Evolutionary conservation across 129 eudicot genomes (phyloP), one percentile per base, ranked within the genome.

Genomic region (Ambrosia trifida): DNA sequence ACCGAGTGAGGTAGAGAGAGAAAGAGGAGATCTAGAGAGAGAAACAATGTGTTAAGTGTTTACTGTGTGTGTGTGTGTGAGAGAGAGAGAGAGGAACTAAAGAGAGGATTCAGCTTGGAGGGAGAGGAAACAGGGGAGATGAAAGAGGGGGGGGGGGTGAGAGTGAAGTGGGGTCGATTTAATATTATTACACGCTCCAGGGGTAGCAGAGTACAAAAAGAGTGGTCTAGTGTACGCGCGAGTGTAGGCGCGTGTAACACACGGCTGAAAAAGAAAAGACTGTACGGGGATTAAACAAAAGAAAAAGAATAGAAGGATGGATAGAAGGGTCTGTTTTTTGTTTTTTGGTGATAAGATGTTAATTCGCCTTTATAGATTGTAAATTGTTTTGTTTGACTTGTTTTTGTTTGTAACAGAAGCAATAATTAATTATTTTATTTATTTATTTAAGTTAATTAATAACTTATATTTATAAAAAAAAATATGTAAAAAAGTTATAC

Each of bases 131-230:
- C 77, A 44, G 77, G 68, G 73, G 79, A 72, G 82, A 65, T 64
- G 73, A 32, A 60, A 59, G 35, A 11, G 54, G 69, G 20, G 20
- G 7, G 68, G 70, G 61, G 76, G 11, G 52, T 41, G 84, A 52
- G 82, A 16, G 84, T 72, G 66, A 53, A 40, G 80, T 66, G 71
- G 84, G 79, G 77, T 69, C 47, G 68, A 14, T 60, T 60, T 24
- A 24, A 0, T 57, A 76, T 76, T 68, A 76, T 68, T 59, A 56
- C 77, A 70, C 81, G 81, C 76, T 69, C 70, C 81, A 49, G 71
- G 65, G 24, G 35, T 47, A 70, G 76, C 65, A 77, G 64, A 7
- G 18, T 69, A 60, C 51, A 64, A 14, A 38, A 51, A 13, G 76
- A 60, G 72, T 41, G 72, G 72, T 70, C 17, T 63, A 32, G 61